phyloP scores from a whole-genome alignment of 2,329 filamentous ascomycete species.

The Trichoderma atrobrunneum region DNA sequence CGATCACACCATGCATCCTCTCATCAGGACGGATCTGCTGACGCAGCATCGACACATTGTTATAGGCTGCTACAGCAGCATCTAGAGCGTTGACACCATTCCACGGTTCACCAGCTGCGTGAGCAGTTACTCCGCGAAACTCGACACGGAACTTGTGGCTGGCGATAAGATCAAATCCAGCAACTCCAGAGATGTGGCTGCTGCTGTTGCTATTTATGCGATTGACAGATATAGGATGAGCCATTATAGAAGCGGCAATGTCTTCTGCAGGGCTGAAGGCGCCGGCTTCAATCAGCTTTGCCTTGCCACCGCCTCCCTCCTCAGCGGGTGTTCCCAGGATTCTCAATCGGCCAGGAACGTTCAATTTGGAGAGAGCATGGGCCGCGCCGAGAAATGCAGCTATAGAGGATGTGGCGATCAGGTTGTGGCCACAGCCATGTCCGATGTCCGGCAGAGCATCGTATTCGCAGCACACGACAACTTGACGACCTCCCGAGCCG shows the following conservation, averaged over 20 bases:
- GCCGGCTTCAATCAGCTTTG: conserved; percentile 29
- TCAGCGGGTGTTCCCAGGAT: conserved; percentile 45
- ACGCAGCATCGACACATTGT: conserved; percentile 35
- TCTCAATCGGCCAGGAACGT: conserved; percentile 35
- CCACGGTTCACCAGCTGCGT: conserved; percentile 38
- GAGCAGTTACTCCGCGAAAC: conserved; percentile 35
- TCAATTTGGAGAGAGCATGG: conserved; percentile 31
- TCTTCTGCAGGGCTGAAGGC: conserved; percentile 27
- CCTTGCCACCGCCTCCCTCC: conserved; percentile 43
- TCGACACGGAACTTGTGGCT: conserved; percentile 33
- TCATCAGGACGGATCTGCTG: conserved; percentile 40
- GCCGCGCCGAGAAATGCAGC: conserved; percentile 40
- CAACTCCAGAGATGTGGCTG: conserved; percentile 23
- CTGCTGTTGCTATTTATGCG: neutral
- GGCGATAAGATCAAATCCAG: conserved; percentile 32
- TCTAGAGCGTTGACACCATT: conserved; percentile 39
- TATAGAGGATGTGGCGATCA: conserved; percentile 42
- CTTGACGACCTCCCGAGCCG: conserved; percentile 41
- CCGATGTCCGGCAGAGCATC: conserved; percentile 48
- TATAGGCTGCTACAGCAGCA: conserved; percentile 37
- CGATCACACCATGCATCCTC: conserved; percentile 38
- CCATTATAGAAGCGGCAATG: conserved; percentile 32
- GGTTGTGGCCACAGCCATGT: conserved; percentile 46
- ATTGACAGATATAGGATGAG: conserved; percentile 24
- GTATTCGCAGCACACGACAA: conserved; percentile 46